Evolutionary conservation across 2,329 filamentous ascomycete genomes (phyloP).

Genomic region (Trichoderma semiorbis): DNA sequence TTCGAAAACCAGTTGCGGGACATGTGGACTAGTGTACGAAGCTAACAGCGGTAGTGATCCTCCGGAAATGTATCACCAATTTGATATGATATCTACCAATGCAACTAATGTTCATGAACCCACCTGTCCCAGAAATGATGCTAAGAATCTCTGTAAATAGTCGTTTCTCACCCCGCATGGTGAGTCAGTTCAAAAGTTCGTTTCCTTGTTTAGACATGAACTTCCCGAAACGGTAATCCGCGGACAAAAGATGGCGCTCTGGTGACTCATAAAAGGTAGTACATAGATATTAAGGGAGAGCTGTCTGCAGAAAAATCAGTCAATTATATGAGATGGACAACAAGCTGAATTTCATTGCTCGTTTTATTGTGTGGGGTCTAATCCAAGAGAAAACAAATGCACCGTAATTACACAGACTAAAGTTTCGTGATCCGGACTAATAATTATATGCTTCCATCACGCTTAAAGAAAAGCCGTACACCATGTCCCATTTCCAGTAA

Average conservation of each 20-base stretch:
- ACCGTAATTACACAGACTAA: neutral
- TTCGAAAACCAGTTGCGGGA: neutral
- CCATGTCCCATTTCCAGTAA: neutral
- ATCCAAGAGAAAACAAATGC: neutral
- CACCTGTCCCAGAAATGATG: neutral
- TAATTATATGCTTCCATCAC: conserved; percentile 6
- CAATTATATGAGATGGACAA: too few relatives aligned
- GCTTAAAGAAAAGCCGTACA: neutral
- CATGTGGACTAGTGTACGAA: neutral
- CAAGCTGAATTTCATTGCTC: neutral
- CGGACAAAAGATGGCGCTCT: neutral
- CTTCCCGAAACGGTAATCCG: neutral
- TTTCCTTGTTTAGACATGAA: neutral
- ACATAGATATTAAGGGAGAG: neutral
- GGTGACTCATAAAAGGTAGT: neutral
- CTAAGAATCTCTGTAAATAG: neutral
- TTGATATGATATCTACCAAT: neutral
- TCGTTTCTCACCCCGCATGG: neutral
- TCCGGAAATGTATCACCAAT: neutral
- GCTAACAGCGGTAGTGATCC: neutral
- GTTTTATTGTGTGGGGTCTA: neutral
- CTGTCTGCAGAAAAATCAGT: too few relatives aligned
- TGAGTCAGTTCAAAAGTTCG: neutral
- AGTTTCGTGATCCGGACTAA: neutral
- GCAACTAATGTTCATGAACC: neutral